phyloP scores from a whole-genome alignment of 805 yeast species.

The Wickerhamomyces kurtzmanii region DNA sequence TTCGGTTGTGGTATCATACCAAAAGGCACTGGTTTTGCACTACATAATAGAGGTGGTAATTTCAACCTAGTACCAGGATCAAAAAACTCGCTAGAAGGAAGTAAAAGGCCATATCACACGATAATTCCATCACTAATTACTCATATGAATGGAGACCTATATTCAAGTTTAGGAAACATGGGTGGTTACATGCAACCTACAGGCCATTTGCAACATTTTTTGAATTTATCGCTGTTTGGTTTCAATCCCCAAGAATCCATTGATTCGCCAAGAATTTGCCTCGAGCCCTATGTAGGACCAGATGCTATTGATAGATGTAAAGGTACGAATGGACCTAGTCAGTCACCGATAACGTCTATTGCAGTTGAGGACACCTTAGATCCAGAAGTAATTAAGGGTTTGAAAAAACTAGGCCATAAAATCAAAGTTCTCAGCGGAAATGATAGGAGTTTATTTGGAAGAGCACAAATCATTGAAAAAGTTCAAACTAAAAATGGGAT shows the following conservation, averaged over 20 bases:
- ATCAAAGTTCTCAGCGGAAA: slow-evolving; percentile 32
- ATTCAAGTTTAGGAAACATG: slow-evolving; percentile 73
- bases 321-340: slow-evolving; percentile 58
- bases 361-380: slow-evolving; percentile 57
- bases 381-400: slow-evolving; percentile 31
- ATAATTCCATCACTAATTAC: slow-evolving; percentile 80
- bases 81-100: slow-evolving; percentile 54
- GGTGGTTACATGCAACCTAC: slow-evolving; percentile 87
- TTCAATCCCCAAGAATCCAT: slow-evolving; percentile 64
- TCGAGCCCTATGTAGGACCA: slow-evolving; percentile 39
- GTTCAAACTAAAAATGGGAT: slow-evolving; percentile 21
- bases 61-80: slow-evolving; percentile 51
- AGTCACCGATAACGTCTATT: slow-evolving; percentile 48
- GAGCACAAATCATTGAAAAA: slow-evolving; percentile 65
- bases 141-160: slow-evolving; percentile 27
- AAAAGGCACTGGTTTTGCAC: slow-evolving; percentile 51
- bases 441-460: slow-evolving; percentile 40
- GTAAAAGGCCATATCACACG: slow-evolving; percentile 73
- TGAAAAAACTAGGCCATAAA: slow-evolving; percentile 48
- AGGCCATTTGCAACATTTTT: slow-evolving; percentile 70
- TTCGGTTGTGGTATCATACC: slow-evolving; percentile 70
- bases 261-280: slow-evolving; percentile 67
- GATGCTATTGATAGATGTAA: slow-evolving; percentile 37
- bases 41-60: slow-evolving; percentile 73
- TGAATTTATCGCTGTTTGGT: slow-evolving; percentile 55